Percentiles rank a stretch among this genome's conserved stretches.
phyloP scores from a whole-genome alignment of 2,329 filamentous ascomycete genomes.

The Coleophoma eucalyptorum region DNA sequence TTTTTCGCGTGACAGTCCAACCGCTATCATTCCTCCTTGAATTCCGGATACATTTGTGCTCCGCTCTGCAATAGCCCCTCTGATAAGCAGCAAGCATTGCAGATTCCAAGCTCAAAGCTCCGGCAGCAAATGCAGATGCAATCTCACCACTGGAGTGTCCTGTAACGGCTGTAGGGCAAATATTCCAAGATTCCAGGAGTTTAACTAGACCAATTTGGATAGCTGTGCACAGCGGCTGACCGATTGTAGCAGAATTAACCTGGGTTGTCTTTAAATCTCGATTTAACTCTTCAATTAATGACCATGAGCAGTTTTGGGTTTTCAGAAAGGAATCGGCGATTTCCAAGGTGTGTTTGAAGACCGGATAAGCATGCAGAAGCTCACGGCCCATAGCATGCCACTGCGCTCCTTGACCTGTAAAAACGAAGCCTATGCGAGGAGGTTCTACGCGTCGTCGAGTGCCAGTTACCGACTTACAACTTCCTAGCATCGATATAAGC shows the following conservation, averaged over 20 bases:
- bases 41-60: slow-evolving; percentile 23
- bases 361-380: slow-evolving; percentile 19
- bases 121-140: slow-evolving; percentile 36
- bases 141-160: slow-evolving; percentile 44
- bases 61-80: slow-evolving; percentile 8
- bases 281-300: neutral
- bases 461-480: slow-evolving; percentile 22
- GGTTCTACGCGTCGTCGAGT: slow-evolving; percentile 4
- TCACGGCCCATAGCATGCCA: slow-evolving; percentile 4
- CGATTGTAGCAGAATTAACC: neutral
- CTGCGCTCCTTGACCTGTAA: slow-evolving; percentile 10
- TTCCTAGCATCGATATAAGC: neutral
- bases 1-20: slow-evolving; percentile 28
- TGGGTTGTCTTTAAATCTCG: slow-evolving; percentile 24
- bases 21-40: slow-evolving; percentile 50
- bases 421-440: slow-evolving; percentile 4
- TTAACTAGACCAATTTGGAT: slow-evolving; percentile 39
- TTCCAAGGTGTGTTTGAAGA: slow-evolving; percentile 22
- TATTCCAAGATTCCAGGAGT: slow-evolving; percentile 35
- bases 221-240: slow-evolving; percentile 37
- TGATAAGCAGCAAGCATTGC: slow-evolving; percentile 40
- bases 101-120: slow-evolving; percentile 22
- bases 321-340: neutral
- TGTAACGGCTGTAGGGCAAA: slow-evolving; percentile 31
- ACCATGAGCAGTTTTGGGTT: neutral